Percentiles rank a stretch among this genome's conserved stretches.
phyloP scores from a whole-genome alignment of 2,329 filamentous ascomycete species.

The Talaromyces albobiverticillius region DNA sequence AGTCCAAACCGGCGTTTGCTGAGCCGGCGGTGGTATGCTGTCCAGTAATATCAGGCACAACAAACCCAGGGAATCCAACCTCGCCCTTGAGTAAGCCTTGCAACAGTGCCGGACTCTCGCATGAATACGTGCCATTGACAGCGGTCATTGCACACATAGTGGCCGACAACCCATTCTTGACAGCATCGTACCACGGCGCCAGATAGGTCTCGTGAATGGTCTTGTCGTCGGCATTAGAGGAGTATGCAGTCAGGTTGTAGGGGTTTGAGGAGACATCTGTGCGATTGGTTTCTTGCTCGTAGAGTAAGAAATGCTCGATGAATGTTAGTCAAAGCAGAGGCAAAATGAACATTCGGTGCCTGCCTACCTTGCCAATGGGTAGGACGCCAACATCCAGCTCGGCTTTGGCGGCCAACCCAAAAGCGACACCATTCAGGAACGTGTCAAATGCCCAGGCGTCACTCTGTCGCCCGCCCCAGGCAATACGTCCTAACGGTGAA shows the following conservation, averaged over 20 bases:
- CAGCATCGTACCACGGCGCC: conserved; percentile 63
- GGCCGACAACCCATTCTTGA: conserved; percentile 55
- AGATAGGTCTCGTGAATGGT: conserved; percentile 59
- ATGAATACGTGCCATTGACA: conserved; percentile 75
- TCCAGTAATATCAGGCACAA: conserved; percentile 78
- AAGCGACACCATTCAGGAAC: background rate
- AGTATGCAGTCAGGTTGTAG: background rate
- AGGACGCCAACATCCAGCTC: background rate
- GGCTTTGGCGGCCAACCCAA: background rate
- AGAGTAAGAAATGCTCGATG: background rate
- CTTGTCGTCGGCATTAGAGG: background rate
- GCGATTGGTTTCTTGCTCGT: background rate
- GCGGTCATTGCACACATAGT: conserved; percentile 63
- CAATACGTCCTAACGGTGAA: background rate
- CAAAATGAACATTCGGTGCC: too few relatives aligned
- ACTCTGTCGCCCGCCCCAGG: background rate
- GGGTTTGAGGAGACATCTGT: background rate
- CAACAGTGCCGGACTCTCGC: conserved; percentile 73
- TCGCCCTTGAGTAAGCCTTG: conserved; percentile 77
- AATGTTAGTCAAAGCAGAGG: too few relatives aligned
- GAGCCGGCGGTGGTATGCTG: conserved; percentile 67
- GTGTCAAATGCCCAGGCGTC: background rate
- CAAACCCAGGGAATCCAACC: conserved; percentile 76
- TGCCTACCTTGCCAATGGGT: background rate
- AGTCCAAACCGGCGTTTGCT: conserved; percentile 73